These are phyloP conservation scores for Colletotrichum lupini DNA, from an alignment of 2,329 filamentous ascomycete species.

Conservation along the genomic window DNA sequence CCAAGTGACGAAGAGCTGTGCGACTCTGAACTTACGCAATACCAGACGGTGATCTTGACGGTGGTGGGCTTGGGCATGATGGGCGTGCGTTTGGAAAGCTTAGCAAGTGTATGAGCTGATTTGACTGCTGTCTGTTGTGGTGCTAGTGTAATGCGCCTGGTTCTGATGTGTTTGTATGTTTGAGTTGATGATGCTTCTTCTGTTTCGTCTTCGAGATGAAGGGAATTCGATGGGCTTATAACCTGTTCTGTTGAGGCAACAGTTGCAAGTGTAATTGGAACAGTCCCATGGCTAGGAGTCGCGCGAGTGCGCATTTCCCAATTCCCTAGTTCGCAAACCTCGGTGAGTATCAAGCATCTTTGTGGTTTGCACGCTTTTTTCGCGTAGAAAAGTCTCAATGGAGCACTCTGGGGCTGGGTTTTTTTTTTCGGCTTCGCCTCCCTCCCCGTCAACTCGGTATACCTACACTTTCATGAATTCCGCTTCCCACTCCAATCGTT, in stretches of 20 bases:
- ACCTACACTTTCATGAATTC: neutral
- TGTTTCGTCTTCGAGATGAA: neutral
- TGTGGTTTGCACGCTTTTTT: neutral
- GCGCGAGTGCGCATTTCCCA: neutral
- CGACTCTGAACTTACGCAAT: neutral
- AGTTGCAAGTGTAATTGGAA: neutral
- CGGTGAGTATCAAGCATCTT: neutral
- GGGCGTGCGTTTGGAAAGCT: neutral
- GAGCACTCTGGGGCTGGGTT: neutral
- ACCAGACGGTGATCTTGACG: neutral
- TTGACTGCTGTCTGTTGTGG: neutral
- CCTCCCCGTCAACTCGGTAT: neutral
- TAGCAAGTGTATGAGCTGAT: neutral
- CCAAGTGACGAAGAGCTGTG: neutral
- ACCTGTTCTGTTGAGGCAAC: neutral
- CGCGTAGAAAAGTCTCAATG: neutral
- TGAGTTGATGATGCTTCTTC: neutral
- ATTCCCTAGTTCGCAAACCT: neutral
- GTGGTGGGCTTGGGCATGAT: neutral
- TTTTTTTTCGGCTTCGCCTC: neutral
- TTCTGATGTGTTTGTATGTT: neutral
- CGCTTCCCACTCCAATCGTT: neutral
- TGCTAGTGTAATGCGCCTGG: no score
- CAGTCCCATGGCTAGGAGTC: neutral
- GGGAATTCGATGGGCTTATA: neutral